phyloP scores from a whole-genome alignment of 345 rosid genomes.

The Raphanus raphanistrum region DNA sequence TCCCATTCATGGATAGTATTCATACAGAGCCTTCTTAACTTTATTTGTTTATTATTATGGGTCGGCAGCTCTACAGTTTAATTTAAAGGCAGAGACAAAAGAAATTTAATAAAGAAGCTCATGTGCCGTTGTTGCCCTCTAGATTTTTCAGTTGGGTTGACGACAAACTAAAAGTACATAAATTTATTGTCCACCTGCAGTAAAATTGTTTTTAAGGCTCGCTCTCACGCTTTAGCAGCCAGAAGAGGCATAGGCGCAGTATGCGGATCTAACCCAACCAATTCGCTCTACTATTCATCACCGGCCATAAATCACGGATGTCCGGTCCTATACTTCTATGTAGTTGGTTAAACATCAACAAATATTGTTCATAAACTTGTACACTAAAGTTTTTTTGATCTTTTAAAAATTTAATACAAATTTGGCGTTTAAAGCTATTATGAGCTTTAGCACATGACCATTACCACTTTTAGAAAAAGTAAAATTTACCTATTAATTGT shows the following conservation, averaged over 20 bases:
- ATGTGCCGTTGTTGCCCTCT: conserved; percentile 34
- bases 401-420: too few species aligned
- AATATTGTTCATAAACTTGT: not conserved
- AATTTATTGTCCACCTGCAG: not conserved
- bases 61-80: not conserved
- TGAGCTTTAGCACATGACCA: not conserved
- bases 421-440: not conserved
- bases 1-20: conserved; percentile 15
- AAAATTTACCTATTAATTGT: not conserved
- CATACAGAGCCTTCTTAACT: conserved; percentile 3
- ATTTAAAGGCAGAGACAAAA: not conserved
- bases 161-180: conserved; percentile 15
- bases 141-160: conserved; percentile 26
- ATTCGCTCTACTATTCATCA: conserved; percentile 5
- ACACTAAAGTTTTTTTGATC: not conserved
- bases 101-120: conserved; percentile 18
- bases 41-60: not conserved
- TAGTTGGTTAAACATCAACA: not conserved
- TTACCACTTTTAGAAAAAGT: not conserved
- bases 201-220: not conserved
- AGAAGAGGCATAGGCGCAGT: conserved; percentile 26
- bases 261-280: conserved; percentile 28
- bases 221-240: conserved; percentile 4
- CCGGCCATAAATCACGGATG: conserved; percentile 31
- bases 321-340: not conserved